Conservation (phyloP, 148 eudicot species). For the Silene uniflora region DNA sequence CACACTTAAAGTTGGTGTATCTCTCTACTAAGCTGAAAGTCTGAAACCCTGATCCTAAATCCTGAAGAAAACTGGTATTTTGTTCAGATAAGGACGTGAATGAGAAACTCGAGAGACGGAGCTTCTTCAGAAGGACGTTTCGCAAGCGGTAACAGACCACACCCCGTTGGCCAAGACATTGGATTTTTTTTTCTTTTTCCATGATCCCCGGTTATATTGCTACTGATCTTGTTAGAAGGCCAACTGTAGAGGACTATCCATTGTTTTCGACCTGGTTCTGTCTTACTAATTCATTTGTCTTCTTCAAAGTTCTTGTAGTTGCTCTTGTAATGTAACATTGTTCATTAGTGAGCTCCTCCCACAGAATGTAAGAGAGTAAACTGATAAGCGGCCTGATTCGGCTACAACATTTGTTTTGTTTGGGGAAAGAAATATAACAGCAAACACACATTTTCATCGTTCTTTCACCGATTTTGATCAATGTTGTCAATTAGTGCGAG, state of each 20-base stretch:
- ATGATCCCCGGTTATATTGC: background rate
- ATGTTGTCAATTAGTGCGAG: too few relatives aligned
- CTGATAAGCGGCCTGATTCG: background rate
- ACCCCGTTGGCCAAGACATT: background rate
- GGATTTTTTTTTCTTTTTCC: background rate
- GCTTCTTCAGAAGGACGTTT: conserved; percentile 31
- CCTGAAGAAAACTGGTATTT: background rate
- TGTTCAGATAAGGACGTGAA: conserved; percentile 30
- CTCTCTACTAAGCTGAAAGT: background rate
- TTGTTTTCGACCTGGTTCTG: background rate
- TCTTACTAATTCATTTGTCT: background rate
- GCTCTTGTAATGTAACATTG: conserved; percentile 8
- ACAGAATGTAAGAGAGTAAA: background rate
- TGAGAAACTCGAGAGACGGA: conserved; percentile 12
- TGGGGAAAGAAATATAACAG: background rate
- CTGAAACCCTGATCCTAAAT: conserved; percentile 1
- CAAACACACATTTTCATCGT: background rate
- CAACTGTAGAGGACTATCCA: background rate
- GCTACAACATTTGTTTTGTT: background rate
- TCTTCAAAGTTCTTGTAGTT: background rate
- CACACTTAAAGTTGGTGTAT: background rate
- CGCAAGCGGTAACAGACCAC: conserved; percentile 19
- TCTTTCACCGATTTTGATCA: too few relatives aligned
- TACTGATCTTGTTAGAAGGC: background rate
- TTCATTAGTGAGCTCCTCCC: background rate